Evolutionary conservation across 2,329 filamentous ascomycete species (phyloP), one percentile per base, ranked within the genome.

Genomic region (Aulographum hederae): DNA sequence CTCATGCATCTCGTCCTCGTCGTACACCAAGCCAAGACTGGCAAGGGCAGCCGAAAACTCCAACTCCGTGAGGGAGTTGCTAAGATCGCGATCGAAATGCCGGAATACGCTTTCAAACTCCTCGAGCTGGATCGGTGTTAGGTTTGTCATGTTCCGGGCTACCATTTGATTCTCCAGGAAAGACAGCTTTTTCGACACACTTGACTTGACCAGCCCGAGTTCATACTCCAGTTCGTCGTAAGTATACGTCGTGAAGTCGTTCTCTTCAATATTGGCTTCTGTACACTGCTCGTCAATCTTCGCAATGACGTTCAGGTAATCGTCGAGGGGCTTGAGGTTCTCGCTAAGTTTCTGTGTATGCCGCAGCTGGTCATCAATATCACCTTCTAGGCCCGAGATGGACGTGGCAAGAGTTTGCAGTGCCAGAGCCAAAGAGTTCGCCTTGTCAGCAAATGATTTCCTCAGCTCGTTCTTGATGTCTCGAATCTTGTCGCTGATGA

Each of bases 131-230:
- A 98, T 95, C 1, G 89, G 89, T 8, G 89, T 98, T 26, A 98
- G 64, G 53, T 98, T 98, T 32, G 89, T 98, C 89, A 98, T 98
- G 58, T 79, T 92, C 39, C 89, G 76, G 17, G 86, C 89, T 12
- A 98, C 89, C 66, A 94, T 91, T 56, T 98, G 89, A 57, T 98
- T 98, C 49, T 98, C 86, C 34, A 98, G 63, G 60, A 98, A 98
- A 27, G 79, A 77, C 34, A 95, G 69, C 57, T 98, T 98, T 63
- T 95, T 98, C 40, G 84, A 78, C 18, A 95, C 86, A 8, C 80
- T 89, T 18, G 79, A 77, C 50, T 84, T 85, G 35, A 95, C 89
- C 18, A 98, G 67, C 12, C 81, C 75, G 36, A 95, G 67, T 56
- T 98, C 89, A 57, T 98, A 98, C 37, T 74, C 73, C 26, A 98